A percentile compares a stretch with the other conserved stretches of the same genome.
Evolutionary conservation across 208 protist genomes (phyloP).

Genomic region (Wallacemonas rigidus): DNA sequence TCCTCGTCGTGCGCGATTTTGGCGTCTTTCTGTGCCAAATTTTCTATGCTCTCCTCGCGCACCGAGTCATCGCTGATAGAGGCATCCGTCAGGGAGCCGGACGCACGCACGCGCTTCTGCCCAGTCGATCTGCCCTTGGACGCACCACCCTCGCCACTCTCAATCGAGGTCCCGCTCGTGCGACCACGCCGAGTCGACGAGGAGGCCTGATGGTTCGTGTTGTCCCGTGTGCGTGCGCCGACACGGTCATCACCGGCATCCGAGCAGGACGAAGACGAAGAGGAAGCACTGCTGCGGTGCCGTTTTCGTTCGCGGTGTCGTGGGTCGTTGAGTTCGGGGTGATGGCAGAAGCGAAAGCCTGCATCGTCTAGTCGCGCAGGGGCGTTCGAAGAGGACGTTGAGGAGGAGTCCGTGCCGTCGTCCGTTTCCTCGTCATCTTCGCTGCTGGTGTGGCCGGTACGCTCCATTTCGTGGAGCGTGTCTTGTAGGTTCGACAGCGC

Average conservation of each 20-base stretch:
- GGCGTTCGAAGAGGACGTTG: background rate
- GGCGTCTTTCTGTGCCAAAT: slow-evolving; percentile 28
- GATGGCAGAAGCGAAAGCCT: slow-evolving; percentile 41
- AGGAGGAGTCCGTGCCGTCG: slow-evolving; percentile 24
- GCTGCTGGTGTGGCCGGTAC: slow-evolving; percentile 9
- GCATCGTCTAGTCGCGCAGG: slow-evolving; percentile 7
- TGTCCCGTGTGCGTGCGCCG: background rate
- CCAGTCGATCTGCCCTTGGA: background rate
- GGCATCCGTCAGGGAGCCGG: slow-evolving; percentile 17
- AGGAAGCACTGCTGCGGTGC: background rate
- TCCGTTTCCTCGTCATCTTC: slow-evolving; percentile 13
- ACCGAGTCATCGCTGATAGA: slow-evolving; percentile 69
- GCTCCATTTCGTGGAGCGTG: slow-evolving; percentile 32
- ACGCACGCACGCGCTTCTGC: slow-evolving; percentile 17
- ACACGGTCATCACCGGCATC: background rate
- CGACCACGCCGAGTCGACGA: background rate
- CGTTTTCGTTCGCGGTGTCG: background rate
- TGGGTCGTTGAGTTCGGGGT: slow-evolving; percentile 27
- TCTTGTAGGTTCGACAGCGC: slow-evolving; percentile 52
- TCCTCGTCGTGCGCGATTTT: slow-evolving; percentile 17
- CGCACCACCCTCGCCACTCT: slow-evolving; percentile 3
- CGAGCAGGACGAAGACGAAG: slow-evolving; percentile 12
- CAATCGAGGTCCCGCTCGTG: slow-evolving; percentile 7
- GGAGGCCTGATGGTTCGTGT: background rate
- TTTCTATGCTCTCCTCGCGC: slow-evolving; percentile 52